Conservation (phyloP, 2,329 filamentous ascomycete genomes). For the Fusarium secorum region DNA sequence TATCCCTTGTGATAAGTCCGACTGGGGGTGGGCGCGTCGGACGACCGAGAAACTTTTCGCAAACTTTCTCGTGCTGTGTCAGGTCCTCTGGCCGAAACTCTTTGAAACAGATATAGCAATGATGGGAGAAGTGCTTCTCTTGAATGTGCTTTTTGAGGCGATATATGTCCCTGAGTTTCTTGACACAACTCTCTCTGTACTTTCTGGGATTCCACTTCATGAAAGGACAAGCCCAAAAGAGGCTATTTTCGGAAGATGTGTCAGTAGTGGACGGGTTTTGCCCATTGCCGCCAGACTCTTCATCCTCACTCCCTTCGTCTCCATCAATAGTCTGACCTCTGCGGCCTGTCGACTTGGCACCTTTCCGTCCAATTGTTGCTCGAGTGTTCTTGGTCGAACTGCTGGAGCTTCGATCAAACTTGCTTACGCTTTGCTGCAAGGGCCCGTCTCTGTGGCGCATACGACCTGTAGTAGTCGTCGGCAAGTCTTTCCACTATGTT, state of each 20-base stretch:
- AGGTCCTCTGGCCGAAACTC: not conserved
- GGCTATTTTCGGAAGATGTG: accelerated
- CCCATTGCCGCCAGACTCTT: not conserved
- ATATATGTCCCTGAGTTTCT: not conserved
- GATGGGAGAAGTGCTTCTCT: not conserved
- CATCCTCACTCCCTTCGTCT: not conserved
- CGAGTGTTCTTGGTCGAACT: not conserved
- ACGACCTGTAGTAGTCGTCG: not conserved
- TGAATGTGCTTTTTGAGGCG: not conserved
- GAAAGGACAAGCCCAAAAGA: slow-evolving; percentile 3
- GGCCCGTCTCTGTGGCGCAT: not conserved
- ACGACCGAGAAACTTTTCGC: not conserved
- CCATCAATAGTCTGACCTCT: not conserved
- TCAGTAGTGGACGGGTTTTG: accelerated
- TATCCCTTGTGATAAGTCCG: not conserved
- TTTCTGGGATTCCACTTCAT: not conserved
- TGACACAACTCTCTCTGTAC: not conserved
- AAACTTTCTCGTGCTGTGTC: not conserved
- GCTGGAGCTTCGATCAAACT: no score
- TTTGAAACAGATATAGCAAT: not conserved
- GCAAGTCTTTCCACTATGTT: not conserved
- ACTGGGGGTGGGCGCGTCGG: not conserved
- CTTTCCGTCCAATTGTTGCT: not conserved
- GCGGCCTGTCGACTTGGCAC: accelerated
- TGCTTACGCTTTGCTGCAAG: not conserved